Conservation (phyloP, 2,329 filamentous ascomycete genomes). For the Fusarium sarcochroum region DNA sequence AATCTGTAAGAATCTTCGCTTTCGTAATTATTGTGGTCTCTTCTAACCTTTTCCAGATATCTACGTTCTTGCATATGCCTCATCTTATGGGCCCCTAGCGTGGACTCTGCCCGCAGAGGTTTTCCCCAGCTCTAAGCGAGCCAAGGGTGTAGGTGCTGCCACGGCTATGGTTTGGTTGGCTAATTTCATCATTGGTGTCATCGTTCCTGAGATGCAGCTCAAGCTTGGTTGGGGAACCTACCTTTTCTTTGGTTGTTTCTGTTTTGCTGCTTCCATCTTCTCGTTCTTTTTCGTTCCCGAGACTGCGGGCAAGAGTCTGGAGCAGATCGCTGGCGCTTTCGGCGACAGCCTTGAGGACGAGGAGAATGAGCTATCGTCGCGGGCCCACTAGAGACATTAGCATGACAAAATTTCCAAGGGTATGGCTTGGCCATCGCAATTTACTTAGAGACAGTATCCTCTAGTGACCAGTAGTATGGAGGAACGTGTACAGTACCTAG, state of each 20-base stretch:
- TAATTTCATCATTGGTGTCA: conserved; percentile 60
- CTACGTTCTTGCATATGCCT: conserved; percentile 49
- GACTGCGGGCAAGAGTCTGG: conserved; percentile 25
- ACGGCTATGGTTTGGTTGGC: conserved; percentile 54
- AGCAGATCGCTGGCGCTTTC: conserved; percentile 76
- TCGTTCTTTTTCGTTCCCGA: conserved; percentile 39
- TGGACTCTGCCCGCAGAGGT: conserved; percentile 56
- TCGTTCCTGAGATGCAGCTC: conserved; percentile 67
- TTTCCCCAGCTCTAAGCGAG: conserved; percentile 52
- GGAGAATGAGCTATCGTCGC: conserved; percentile 9
- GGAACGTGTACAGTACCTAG: not conserved
- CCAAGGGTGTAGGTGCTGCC: conserved; percentile 54
- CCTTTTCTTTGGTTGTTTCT: conserved; percentile 68
- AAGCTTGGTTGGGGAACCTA: conserved; percentile 64
- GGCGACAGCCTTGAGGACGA: conserved; percentile 39
- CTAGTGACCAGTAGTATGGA: not conserved
- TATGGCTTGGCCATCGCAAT: not conserved
- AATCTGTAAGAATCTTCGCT: conserved; percentile 20
- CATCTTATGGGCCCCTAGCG: conserved; percentile 52
- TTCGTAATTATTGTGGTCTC: too few relatives aligned
- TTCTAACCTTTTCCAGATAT: conserved; percentile 8
- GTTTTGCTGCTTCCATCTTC: conserved; percentile 60
- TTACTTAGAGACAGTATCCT: not conserved
- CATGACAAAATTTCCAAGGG: not conserved
- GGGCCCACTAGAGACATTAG: conserved; percentile 2